A percentile compares a stretch with the other conserved stretches of the same genome.
These are phyloP conservation scores for Aeminium ludgeri DNA, from an alignment of 495 filamentous ascomycete species.

Conservation along the genomic window DNA sequence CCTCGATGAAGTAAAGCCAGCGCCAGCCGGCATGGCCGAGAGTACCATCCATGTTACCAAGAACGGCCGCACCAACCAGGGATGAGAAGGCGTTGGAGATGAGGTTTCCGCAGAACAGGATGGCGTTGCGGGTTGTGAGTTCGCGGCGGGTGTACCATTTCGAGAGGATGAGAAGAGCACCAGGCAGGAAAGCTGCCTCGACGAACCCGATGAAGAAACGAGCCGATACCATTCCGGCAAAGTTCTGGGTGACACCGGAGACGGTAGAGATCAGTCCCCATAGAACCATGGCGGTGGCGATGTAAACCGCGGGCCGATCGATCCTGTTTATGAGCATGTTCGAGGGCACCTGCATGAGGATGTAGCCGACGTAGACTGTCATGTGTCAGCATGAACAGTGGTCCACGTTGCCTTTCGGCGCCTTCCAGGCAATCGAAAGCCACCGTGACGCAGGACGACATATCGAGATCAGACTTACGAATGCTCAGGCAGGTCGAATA, in stretches of 20 bases:
- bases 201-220: slow-evolving; percentile 29
- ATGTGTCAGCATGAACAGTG: neutral
- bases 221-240: slow-evolving; percentile 36
- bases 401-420: no score
- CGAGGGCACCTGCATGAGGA: slow-evolving; percentile 8
- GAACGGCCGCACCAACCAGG: slow-evolving; percentile 23
- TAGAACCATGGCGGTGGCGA: slow-evolving; percentile 29
- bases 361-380: slow-evolving; percentile 3
- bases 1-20: slow-evolving; percentile 72
- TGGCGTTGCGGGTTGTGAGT: slow-evolving; percentile 38
- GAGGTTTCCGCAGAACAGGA: slow-evolving; percentile 25
- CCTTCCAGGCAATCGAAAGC: no score
- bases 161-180: slow-evolving; percentile 36
- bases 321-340: slow-evolving; percentile 19
- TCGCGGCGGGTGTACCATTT: slow-evolving; percentile 44
- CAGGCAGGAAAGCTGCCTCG: slow-evolving; percentile 28
- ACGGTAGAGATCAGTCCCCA: slow-evolving; percentile 7
- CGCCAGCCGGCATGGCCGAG: slow-evolving; percentile 17
- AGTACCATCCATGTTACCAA: slow-evolving; percentile 18
- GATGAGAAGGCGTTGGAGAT: slow-evolving; percentile 25
- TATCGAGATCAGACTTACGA: neutral
- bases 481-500: slow-evolving; percentile 11
- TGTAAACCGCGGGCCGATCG: slow-evolving; percentile 23
- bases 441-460: slow-evolving; percentile 3
- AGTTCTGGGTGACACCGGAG: slow-evolving; percentile 29